Percentiles rank a stretch among this genome's conserved stretches.
phyloP scores from a whole-genome alignment of 2,329 filamentous ascomycete species.

The Fusarium redolens region DNA sequence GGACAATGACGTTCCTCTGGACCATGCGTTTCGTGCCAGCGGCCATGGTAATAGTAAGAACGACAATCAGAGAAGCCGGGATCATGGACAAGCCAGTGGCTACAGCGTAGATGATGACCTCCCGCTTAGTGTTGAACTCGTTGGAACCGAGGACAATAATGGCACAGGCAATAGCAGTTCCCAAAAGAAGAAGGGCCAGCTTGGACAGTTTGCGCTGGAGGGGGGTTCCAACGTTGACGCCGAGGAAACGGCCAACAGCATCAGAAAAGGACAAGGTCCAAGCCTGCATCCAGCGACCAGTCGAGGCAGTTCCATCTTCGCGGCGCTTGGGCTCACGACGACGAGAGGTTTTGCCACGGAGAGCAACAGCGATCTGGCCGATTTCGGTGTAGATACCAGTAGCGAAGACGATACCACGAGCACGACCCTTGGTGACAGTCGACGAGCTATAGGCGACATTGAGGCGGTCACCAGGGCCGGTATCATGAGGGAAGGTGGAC shows the following conservation, averaged over 20 bases:
- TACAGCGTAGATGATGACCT: constrained; percentile 68
- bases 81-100: constrained; percentile 62
- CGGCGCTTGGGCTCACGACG: constrained; percentile 54
- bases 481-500: constrained; percentile 54
- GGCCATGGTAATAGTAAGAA: constrained; percentile 70
- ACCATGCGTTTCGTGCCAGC: constrained; percentile 65
- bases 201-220: constrained; percentile 75
- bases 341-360: constrained; percentile 54
- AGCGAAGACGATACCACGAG: constrained; percentile 68
- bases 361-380: constrained; percentile 65
- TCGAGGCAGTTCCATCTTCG: constrained; percentile 52
- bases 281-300: constrained; percentile 49
- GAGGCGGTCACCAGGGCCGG: constrained; percentile 65
- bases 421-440: constrained; percentile 70
- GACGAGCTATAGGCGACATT: constrained; percentile 73
- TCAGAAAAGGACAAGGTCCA: constrained; percentile 59
- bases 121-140: constrained; percentile 60
- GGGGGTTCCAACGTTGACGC: constrained; percentile 75
- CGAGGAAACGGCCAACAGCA: constrained; percentile 71
- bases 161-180: constrained; percentile 73
- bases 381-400: constrained; percentile 72
- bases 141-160: constrained; percentile 76
- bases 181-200: constrained; percentile 73
- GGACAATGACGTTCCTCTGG: constrained; percentile 62
- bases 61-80: constrained; percentile 60